Evolutionary conservation across 306 rosid genomes (phyloP).

Genomic region (Trifolium dubium): DNA sequence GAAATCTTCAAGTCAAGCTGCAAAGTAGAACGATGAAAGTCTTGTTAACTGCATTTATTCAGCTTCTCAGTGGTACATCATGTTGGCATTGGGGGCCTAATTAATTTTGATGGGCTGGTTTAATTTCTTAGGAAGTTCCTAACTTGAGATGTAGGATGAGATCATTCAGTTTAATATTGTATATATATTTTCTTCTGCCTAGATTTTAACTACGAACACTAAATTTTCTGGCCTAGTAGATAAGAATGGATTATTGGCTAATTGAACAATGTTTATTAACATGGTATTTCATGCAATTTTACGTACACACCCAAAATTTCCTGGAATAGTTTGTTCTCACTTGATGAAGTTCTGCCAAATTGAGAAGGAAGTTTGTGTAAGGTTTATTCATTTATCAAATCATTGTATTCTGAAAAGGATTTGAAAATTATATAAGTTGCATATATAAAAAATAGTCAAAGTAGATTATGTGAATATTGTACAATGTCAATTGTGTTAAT

Average conservation of each 20-base stretch:
- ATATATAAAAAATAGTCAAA: no score
- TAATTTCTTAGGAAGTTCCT: neutral
- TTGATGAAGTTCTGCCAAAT: no score
- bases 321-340: neutral
- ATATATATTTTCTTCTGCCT: conserved; percentile 13
- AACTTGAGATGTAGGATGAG: conserved; percentile 13
- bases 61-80: conserved; percentile 23
- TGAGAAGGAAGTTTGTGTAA: no score
- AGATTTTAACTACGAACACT: neutral
- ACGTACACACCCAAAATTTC: neutral
- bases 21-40: conserved; percentile 31
- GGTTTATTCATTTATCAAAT: no score
- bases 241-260: conserved; percentile 11
- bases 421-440: no score
- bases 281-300: conserved; percentile 7
- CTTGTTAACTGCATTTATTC: neutral
- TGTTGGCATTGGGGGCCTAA: conserved; percentile 10
- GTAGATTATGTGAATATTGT: no score
- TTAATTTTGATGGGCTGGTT: neutral
- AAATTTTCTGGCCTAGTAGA: neutral
- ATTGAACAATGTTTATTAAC: conserved; percentile 10
- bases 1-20: conserved; percentile 37
- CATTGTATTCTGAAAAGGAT: no score
- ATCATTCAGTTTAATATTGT: neutral
- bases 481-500: no score